phyloP scores from a whole-genome alignment of 345 rosid genomes.

The Dipteronia sinensis region DNA sequence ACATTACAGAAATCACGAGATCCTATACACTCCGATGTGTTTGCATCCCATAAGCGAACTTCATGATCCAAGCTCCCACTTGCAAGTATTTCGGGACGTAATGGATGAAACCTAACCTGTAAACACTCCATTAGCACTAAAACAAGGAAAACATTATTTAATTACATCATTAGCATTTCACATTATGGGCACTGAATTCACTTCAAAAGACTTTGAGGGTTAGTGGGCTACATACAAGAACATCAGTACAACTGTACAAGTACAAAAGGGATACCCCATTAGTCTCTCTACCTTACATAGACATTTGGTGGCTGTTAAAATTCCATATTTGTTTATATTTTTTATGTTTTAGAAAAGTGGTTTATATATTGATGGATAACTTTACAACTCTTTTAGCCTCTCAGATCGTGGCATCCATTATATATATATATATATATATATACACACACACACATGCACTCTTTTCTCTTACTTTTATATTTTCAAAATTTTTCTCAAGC shows the following conservation, averaged over 20 bases:
- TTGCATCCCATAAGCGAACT: constrained; percentile 85
- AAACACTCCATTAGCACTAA: constrained; percentile 27
- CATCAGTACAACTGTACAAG: not conserved
- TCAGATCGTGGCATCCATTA: not conserved
- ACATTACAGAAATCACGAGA: constrained; percentile 75
- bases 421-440: not conserved
- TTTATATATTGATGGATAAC: not conserved
- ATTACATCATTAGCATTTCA: not conserved
- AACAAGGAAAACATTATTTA: not conserved
- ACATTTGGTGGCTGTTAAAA: not conserved
- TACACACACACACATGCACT: too few species aligned
- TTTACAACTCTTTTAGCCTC: not conserved
- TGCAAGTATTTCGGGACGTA: constrained; percentile 71
- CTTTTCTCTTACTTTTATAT: not conserved
- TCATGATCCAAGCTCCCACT: constrained; percentile 91
- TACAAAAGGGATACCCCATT: not conserved
- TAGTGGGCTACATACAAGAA: not conserved
- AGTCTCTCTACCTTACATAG: not conserved
- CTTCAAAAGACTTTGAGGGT: not conserved
- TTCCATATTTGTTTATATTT: not conserved
- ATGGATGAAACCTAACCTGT: constrained; percentile 90
- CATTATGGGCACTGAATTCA: not conserved
- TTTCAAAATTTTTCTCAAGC: not conserved
- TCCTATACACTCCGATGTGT: constrained; percentile 65
- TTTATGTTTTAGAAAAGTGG: not conserved